Conservation (phyloP, 768 basidiomycete species). For the Neoboletus brunneissimus region DNA sequence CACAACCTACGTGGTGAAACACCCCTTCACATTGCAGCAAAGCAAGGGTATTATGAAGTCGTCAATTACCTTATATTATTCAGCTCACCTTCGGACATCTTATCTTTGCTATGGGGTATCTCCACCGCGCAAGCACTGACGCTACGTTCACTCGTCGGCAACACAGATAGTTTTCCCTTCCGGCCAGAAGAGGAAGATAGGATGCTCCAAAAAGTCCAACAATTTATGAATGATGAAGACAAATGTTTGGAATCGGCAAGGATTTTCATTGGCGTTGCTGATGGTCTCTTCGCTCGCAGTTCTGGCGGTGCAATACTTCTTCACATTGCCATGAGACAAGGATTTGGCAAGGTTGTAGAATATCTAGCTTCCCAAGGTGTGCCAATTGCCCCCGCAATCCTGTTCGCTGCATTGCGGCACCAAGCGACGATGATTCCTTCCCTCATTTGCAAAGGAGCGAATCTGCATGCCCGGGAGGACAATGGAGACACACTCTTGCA, state of each 20-base stretch:
- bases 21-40: background rate
- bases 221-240: background rate
- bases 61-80: background rate
- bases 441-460: background rate
- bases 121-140: too few relatives aligned
- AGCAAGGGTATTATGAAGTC: too few relatives aligned
- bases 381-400: background rate
- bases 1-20: background rate
- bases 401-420: background rate
- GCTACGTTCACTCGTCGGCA: too few relatives aligned
- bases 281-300: background rate
- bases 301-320: background rate
- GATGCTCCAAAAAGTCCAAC: too few relatives aligned
- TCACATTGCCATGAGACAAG: background rate
- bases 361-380: background rate
- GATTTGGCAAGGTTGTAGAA: background rate
- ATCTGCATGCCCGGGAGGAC: background rate
- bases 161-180: background rate
- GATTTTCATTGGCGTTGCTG: background rate
- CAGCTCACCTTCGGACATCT: background rate
- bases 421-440: background rate
- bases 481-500: background rate
- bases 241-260: background rate
- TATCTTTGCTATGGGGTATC: background rate
- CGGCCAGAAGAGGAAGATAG: background rate